phyloP scores from a whole-genome alignment of 805 yeast genomes.

The Yarrowia sp. region DNA sequence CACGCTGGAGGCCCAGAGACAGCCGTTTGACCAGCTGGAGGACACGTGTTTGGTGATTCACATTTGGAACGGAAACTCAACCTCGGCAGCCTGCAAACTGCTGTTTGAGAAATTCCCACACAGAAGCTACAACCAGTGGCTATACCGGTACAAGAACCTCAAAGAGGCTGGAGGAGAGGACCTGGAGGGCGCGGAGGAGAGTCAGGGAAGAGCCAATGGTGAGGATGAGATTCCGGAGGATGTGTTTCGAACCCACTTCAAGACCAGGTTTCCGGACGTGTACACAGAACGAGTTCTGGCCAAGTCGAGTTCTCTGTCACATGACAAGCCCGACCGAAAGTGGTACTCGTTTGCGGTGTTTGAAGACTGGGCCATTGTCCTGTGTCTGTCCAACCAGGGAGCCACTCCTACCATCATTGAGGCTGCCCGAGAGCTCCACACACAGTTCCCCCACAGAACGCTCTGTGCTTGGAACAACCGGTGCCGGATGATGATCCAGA shows the following conservation, averaged over 20 bases:
- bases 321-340: slow-evolving; percentile 25
- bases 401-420: slow-evolving; percentile 11
- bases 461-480: slow-evolving; percentile 17
- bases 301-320: neutral
- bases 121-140: slow-evolving; percentile 22
- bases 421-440: slow-evolving; percentile 15
- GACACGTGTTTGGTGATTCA: slow-evolving; percentile 6
- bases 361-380: slow-evolving; percentile 24
- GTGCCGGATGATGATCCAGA: slow-evolving; percentile 21
- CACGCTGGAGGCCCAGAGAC: slow-evolving; percentile 13
- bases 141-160: slow-evolving; percentile 20
- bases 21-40: slow-evolving; percentile 20
- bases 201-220: neutral
- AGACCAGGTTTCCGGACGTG: neutral
- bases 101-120: slow-evolving; percentile 17
- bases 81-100: slow-evolving; percentile 17
- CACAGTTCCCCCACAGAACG: slow-evolving; percentile 15
- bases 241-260: neutral
- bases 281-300: neutral
- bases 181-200: neutral
- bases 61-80: slow-evolving; percentile 23
- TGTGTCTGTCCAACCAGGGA: slow-evolving; percentile 13
- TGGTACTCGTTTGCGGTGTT: slow-evolving; percentile 22
- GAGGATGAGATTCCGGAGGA: neutral
- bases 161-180: slow-evolving; percentile 17